Conservation (phyloP, 176 grass and related monocot genomes). For the Saccharum officinarum region DNA sequence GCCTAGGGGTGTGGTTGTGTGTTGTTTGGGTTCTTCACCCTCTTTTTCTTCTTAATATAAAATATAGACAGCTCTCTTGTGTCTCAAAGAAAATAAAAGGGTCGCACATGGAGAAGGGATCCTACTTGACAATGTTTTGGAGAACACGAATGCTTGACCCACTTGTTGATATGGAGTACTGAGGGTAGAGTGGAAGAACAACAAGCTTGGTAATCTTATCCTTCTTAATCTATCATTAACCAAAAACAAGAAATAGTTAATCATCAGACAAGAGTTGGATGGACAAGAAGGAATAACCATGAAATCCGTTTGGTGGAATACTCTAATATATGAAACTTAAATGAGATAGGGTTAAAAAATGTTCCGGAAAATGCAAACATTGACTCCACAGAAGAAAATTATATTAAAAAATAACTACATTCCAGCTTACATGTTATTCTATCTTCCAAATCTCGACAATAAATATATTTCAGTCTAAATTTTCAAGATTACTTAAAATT, state of each 20-base stretch:
- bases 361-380: neutral
- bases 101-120: neutral
- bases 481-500: neutral
- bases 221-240: conserved; percentile 76
- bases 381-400: conserved; percentile 5
- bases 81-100: neutral
- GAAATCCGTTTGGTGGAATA: conserved; percentile 1
- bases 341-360: neutral
- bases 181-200: conserved; percentile 94
- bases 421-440: neutral
- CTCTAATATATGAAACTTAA: neutral
- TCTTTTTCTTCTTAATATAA: neutral
- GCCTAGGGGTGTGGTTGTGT: neutral
- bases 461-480: neutral
- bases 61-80: neutral
- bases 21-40: neutral
- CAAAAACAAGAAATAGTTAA: conserved; percentile 24
- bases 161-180: conserved; percentile 98
- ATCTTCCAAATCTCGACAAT: neutral
- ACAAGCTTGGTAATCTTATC: conserved; percentile 92
- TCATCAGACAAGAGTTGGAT: conserved; percentile 15
- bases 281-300: neutral
- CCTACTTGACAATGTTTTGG: conserved; percentile 71
- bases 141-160: conserved; percentile 93
- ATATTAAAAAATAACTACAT: neutral